Base-by-base conservation (phyloP, 1,284 basidiomycete species). In the Agroathelia rolfsii region DNA sequence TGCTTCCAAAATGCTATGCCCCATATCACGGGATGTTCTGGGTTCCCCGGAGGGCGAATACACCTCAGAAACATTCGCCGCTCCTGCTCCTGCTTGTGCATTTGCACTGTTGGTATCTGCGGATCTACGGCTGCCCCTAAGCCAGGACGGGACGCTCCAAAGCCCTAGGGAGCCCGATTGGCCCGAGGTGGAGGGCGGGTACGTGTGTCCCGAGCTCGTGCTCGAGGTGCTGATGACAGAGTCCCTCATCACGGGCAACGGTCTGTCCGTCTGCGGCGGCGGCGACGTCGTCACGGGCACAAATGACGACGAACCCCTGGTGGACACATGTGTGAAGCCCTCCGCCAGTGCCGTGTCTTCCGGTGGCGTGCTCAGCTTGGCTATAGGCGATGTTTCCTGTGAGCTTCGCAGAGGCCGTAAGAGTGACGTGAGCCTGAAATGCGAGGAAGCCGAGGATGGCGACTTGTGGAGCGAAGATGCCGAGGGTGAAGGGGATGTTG, bases 1-100 rank as follows among this genome's bases (percentile, higher is more conserved):
- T 69, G 72, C 69, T 45, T 87, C 80, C 20, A 87, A 58, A 11
- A 87, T 64, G 46, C 84, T 86, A 52, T 76, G 87, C 18, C 79
- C 73, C 41, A 83, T 61, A 38, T 86, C 82, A 22, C 62, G n/a
- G n/a, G n/a, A n/a, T n/a, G n/a, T n/a, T n/a, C n/a, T n/a, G n/a
- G n/a, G n/a, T n/a, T n/a, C n/a, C n/a, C n/a, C n/a, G n/a, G n/a
- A n/a, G n/a, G n/a, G n/a, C 1, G 73, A 69, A 43, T 79, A 72
- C 29, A 80, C 62, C 52, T 84, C 82, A 5, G 55, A 56, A 9
- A 71, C n/a, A n/a, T n/a, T n/a, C 58, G 14, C 54, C 43, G 22
- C 46, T 47, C 23, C 46, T 36, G 21, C 40, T 38, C 12, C 41
- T n/a, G n/a, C n/a, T n/a, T n/a, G n/a, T n/a, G 50, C 40, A 22